Evolutionary conservation across 805 yeast genomes (phyloP), one percentile per base, ranked within the genome.

Genomic region (Nakazawaea peltata): DNA sequence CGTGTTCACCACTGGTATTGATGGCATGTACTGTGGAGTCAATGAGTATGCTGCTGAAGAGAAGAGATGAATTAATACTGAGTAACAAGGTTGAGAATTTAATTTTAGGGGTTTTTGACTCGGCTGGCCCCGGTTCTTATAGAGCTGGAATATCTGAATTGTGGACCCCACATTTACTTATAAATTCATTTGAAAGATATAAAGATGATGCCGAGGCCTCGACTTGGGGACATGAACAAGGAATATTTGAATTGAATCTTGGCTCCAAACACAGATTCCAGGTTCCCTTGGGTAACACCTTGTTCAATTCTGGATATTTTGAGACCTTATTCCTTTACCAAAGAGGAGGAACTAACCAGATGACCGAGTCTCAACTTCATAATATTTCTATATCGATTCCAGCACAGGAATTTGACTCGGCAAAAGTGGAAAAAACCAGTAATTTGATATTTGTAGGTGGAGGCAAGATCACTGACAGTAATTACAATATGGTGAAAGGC

Each of bases 401-500:
- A 8, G 7, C 23, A 10, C 10, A 8, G 23, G 23, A 21, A 21
- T 21, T 21, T 21, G 10, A 21, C 7, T 21, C 10, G 23, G 23
- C 7, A 10, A 10, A 21, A 10, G 23, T 21, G 7, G 10, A 10
- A 21, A 8, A 21, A 7, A 10, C 7, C 23, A 10, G 10, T 8
- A 7, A 7, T 21, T 10, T 21, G 7, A n/a, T n/a, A n/a, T n/a
- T n/a, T n/a, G n/a, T n/a, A n/a, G n/a, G n/a, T n/a, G n/a, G n/a
- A n/a, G n/a, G n/a, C n/a, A 8, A 21, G 4, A 60, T 80, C 34
- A 74, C 84, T 0, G 51, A 59, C 3, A 62, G 63, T 37, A 61
- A 65, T 4, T 81, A 77, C 8, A 81, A 81, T 49, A 61, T 81
- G 51, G 59, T 80, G 42, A 76, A 77, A 50, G 45, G 64, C 5